Base-by-base conservation (phyloP, 441 rosid genomes). In the Jatropha podagrica region DNA sequence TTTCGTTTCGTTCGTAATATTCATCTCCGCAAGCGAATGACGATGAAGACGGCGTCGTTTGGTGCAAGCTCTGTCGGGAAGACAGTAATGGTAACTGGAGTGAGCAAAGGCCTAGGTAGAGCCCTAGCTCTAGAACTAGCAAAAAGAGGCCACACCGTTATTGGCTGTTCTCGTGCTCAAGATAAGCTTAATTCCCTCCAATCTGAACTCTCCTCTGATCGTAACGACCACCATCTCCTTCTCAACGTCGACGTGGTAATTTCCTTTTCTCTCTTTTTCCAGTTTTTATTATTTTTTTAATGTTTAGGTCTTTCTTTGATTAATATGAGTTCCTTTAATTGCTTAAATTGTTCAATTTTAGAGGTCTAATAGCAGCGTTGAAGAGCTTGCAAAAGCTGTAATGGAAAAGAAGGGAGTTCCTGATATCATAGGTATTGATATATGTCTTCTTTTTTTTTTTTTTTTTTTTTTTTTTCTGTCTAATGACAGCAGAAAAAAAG, bases 361-460 rank as follows among this genome's bases (percentile, higher is more conserved):
- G 99, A 89, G 74, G 74, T 87, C 88, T n/a, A 85, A 91, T 67
- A 84, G 86, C 78, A 87, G 97, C 48, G 91, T 93, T 1, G 92
- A 90, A 83, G 97, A 93, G 82, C 76, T 93, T 38, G 94, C 96
- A 0, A 92, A 88, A 14, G 74, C 73, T 61, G 86, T 95, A 48
- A 54, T 86, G 86, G 99, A 95, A 74, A 93, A 93, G 85, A 92
- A 91, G 75, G 90, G 92, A 32, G 85, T 89, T 74, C 99, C 98
- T 3, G 98, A 95, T 80, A 93, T 95, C 37, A 88, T 95, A 74
- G 96, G 98, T 92, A 77, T 61, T 7, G 13, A 26, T 65, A 11
- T 8, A 8, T 59, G n/a, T 20, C 6, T 61, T 4, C 23, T 4
- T 48, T 62, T 0, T 71, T 32, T 27, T 14, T 0, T 58, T 18